Conservation (phyloP, 75 land plant genomes). For the Picea sitchensis region DNA sequence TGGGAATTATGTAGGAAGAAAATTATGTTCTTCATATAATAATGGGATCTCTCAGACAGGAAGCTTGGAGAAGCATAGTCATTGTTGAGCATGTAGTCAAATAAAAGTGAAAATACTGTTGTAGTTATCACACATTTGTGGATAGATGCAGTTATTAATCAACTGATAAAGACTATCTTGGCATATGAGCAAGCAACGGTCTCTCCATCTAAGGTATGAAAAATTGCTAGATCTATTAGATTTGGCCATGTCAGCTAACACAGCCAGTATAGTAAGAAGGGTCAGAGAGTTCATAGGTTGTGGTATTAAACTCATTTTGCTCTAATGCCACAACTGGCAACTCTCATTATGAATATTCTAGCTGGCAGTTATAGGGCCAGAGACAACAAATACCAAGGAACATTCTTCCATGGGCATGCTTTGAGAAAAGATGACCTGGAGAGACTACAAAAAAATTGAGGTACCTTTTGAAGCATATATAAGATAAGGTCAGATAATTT, state of each 20-base stretch:
- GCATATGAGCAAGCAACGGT: too few relatives aligned
- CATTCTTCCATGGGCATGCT: constrained; percentile 24
- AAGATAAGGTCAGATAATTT: constrained; percentile 10
- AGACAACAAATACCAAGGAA: constrained; percentile 9
- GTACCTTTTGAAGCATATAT: constrained; percentile 32
- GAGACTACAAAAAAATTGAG: constrained; percentile 27
- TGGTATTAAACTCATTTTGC: constrained; percentile 26
- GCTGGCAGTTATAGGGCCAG: constrained; percentile 18
- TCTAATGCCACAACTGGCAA: constrained; percentile 30
- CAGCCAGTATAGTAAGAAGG: constrained; percentile 22
- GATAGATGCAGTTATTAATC: too few relatives aligned
- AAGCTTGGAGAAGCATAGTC: too few relatives aligned
- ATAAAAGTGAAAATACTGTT: too few relatives aligned
- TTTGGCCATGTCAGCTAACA: constrained; percentile 21
- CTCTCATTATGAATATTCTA: constrained; percentile 30
- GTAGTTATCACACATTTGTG: too few relatives aligned
- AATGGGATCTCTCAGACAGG: too few relatives aligned
- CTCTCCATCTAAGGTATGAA: neutral
- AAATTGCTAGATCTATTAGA: constrained; percentile 25
- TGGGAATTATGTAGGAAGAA: too few relatives aligned
- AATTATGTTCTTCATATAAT: too few relatives aligned
- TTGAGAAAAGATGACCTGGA: constrained; percentile 21
- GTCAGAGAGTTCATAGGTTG: constrained; percentile 30
- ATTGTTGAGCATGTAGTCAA: too few relatives aligned
- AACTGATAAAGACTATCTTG: too few relatives aligned